Evolutionary conservation across 2,329 filamentous ascomycete genomes (phyloP).

Genomic region (Colletotrichum chrysophilum): DNA sequence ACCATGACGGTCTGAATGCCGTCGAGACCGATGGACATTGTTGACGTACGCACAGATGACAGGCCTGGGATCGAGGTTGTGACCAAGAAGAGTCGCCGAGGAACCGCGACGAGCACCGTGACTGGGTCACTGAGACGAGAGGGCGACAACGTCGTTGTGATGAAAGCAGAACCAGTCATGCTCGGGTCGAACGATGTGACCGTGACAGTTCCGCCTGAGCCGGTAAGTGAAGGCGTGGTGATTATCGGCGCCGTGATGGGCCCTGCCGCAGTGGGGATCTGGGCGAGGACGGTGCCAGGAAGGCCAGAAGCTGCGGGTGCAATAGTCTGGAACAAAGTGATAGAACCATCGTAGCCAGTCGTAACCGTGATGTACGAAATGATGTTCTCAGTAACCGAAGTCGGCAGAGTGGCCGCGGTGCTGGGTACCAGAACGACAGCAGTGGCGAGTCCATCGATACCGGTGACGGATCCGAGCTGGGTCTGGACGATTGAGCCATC

Average conservation of each 20-base stretch:
- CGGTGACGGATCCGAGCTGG: not conserved
- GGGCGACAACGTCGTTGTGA: not conserved
- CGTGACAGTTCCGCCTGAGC: not conserved
- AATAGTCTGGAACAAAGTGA: not conserved
- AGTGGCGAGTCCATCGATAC: slow-evolving; percentile 5
- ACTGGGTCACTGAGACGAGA: not conserved
- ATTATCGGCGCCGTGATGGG: not conserved
- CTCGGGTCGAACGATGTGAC: not conserved
- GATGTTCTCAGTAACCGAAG: not conserved
- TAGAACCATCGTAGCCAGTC: not conserved
- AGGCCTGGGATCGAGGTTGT: not conserved
- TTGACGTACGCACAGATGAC: not conserved
- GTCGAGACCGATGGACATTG: not conserved
- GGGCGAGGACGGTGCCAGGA: slow-evolving; percentile 3
- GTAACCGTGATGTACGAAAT: slow-evolving; percentile 13
- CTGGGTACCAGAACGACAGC: not conserved
- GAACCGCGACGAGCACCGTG: not conserved
- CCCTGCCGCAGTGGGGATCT: not conserved
- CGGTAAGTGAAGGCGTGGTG: not conserved
- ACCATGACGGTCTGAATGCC: slow-evolving; percentile 2
- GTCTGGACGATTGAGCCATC: not conserved
- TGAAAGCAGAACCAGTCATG: not conserved
- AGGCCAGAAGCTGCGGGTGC: slow-evolving; percentile 10
- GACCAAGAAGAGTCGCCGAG: not conserved
- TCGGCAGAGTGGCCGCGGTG: not conserved